Evolutionary conservation across 805 yeast species (phyloP), one percentile per base, ranked within the genome.

Genomic region (Schizosaccharomyces japonicus): DNA sequence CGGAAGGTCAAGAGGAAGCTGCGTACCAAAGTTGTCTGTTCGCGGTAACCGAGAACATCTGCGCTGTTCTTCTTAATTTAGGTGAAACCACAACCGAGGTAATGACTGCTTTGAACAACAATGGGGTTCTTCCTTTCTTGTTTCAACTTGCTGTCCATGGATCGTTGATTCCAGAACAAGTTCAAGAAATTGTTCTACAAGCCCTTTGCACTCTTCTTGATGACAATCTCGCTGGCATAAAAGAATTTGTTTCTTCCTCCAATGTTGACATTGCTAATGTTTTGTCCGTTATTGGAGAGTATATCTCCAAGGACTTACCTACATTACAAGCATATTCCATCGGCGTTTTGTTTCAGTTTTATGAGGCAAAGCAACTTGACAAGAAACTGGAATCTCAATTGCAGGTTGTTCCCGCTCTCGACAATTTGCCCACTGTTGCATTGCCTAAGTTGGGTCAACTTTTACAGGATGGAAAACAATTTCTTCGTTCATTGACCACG

Each of bases 151-250:
- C 23, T 5, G 27, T 36, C 6, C 42, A 25, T 7, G 42, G 15
- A 21, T 25, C 42, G 17, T 19, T 19, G 27, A 21, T 36, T 11
- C 42, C 42, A 17, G 8, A 15, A 17, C 26, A 25, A 19, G 42
- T 36, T 21, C 25, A 15, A 4, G 42, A 36, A 36, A 36, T 21
- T 13, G 40, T 39, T 6, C 15, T 31, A 11, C 47, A 45, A 23
- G 31, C 29, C 23, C 19, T 45, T 5, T 45, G n/a, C 29, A 45
- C 78, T 19, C 72, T 75, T 54, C 71, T 76, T 10, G 71, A 78
- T 6, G 76, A 73, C 23, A 75, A 69, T 29, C 23, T 17, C 23
- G 13, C 3, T 26, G 46, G 46, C 33, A 10, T 29, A 26, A 4
- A 10, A 5, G 7, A 29, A 17, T 42, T 15, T 6, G 15, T 36